phyloP scores from a whole-genome alignment of 2,329 filamentous ascomycete genomes.

The Rhytidhysteron rufulum region DNA sequence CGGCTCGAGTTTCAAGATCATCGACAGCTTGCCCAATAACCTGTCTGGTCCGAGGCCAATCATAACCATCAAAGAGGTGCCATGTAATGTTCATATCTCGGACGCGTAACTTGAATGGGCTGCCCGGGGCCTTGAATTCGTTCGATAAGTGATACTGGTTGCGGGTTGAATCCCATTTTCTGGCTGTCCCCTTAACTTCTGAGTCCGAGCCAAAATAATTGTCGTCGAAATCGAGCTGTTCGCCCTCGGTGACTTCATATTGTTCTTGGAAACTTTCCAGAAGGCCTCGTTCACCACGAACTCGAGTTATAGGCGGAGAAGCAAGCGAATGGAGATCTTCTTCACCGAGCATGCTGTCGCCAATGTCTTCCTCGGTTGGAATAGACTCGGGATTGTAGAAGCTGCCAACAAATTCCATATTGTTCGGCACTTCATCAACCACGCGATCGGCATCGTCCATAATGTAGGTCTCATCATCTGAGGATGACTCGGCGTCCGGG shows the following conservation, averaged over 20 bases:
- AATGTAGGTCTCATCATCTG: conserved; percentile 42
- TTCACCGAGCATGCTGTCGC: conserved; percentile 39
- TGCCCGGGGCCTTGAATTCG: conserved; percentile 57
- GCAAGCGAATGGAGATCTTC: conserved; percentile 35
- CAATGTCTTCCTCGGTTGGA: conserved; percentile 39
- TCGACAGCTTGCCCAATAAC: conserved; percentile 84
- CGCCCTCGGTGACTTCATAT: conserved; percentile 52
- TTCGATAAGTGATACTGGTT: conserved; percentile 70
- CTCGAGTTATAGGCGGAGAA: conserved; percentile 24
- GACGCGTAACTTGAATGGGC: conserved; percentile 72
- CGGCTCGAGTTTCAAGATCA: conserved; percentile 77
- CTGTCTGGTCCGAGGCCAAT: conserved; percentile 86
- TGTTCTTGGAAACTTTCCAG: conserved; percentile 52
- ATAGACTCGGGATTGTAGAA: conserved; percentile 48
- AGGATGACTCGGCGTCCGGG: conserved; percentile 51
- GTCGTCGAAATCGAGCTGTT: conserved; percentile 68
- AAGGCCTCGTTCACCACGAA: conserved; percentile 35
- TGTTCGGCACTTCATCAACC: conserved; percentile 38
- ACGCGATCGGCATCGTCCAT: conserved; percentile 36
- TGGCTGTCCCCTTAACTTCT: conserved; percentile 62
- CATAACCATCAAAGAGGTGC: conserved; percentile 97
- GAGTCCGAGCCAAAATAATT: conserved; percentile 69
- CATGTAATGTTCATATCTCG: conserved; percentile 91
- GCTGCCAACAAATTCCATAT: conserved; percentile 50
- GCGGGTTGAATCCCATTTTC: conserved; percentile 74